Conservation (phyloP, 108 stramenopile genomes). For the Bacterosira constricta region DNA sequence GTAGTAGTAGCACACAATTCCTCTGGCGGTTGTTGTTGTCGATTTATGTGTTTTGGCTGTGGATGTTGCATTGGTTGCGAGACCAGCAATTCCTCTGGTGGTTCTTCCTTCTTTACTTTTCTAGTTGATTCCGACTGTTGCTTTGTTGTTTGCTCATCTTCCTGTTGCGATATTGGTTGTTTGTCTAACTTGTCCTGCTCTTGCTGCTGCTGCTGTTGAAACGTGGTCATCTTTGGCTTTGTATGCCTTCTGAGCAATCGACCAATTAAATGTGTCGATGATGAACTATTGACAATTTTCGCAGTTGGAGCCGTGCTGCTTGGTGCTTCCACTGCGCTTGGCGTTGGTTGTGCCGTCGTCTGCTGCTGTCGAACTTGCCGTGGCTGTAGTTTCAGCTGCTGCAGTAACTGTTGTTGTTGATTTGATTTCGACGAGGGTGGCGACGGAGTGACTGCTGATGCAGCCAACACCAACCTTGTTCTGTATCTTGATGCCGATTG, state of each 20-base stretch:
- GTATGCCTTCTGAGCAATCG: conserved; percentile 15
- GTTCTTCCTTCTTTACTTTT: background rate
- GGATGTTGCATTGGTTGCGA: conserved; percentile 1
- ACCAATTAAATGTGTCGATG: conserved; percentile 18
- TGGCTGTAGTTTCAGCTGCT: background rate
- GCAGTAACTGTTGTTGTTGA: background rate
- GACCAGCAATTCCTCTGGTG: background rate
- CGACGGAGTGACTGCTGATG: conserved; percentile 7
- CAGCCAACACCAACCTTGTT: background rate
- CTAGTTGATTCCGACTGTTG: background rate
- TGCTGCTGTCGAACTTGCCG: background rate
- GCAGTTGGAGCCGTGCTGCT: background rate
- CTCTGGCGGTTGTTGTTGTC: background rate
- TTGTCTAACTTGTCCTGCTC: background rate
- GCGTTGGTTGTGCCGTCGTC: background rate
- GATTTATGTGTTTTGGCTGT: background rate
- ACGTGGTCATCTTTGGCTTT: background rate
- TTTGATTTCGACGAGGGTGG: background rate
- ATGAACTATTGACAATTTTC: conserved; percentile 21
- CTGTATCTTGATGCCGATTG: background rate
- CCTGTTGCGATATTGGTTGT: background rate
- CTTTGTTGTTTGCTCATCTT: background rate
- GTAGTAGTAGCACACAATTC: no score
- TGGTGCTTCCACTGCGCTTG: background rate
- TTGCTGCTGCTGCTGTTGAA: background rate